These are phyloP conservation scores for Aquilaria sinensis DNA, from an alignment of 345 rosid genomes.

Conservation along the genomic window DNA sequence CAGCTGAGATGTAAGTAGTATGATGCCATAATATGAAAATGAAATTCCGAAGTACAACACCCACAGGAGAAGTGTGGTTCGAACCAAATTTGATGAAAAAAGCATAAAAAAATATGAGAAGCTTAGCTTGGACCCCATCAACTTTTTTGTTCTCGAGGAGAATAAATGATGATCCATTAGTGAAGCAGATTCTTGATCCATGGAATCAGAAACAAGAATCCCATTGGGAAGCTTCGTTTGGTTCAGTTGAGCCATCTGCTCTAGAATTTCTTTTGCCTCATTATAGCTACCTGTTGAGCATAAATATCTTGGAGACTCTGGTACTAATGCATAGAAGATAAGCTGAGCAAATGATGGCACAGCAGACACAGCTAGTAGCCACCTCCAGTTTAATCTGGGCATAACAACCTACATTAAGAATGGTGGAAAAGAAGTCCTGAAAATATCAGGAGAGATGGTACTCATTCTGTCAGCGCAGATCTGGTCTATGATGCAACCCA, in stretches of 20 bases:
- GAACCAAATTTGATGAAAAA: conserved; percentile 34
- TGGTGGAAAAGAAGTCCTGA: background rate
- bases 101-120: conserved; percentile 28
- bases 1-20: conserved; percentile 56
- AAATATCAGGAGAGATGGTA: no score
- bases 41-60: conserved; percentile 46
- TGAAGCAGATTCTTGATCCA: conserved; percentile 13
- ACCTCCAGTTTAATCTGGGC: conserved; percentile 62
- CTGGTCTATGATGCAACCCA: background rate
- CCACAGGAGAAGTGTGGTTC: conserved; percentile 57
- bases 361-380: conserved; percentile 59
- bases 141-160: conserved; percentile 1
- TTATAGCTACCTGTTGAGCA: conserved; percentile 32
- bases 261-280: conserved; percentile 41
- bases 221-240: conserved; percentile 43
- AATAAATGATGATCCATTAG: conserved; percentile 21
- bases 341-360: conserved; percentile 48
- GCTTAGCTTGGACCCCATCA: conserved; percentile 21
- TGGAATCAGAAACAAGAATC: conserved; percentile 30
- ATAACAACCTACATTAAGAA: conserved; percentile 26
- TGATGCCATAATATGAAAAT: conserved; percentile 57
- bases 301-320: conserved; percentile 62
- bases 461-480: no score
- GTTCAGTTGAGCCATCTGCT: conserved; percentile 35
- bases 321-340: conserved; percentile 29